Evolutionary conservation across 148 eudicot species (phyloP).

Genomic region (Persicaria tinctoria): DNA sequence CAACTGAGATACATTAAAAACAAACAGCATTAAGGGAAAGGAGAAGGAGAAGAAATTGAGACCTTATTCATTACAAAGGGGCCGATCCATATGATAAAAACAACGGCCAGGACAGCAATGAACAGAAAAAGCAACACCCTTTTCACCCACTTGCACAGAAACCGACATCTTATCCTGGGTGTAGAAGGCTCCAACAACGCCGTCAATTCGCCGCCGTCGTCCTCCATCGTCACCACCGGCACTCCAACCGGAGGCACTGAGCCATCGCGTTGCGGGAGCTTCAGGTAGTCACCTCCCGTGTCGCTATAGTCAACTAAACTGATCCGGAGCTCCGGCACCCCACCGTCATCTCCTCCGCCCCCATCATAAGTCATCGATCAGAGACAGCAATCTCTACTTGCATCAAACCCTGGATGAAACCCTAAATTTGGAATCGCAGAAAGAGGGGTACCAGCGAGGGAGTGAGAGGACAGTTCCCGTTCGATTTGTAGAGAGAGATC

Average conservation of each 20-base stretch:
- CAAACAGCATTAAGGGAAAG: neutral
- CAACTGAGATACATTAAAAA: neutral
- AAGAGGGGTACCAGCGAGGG: neutral
- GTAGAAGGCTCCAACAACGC: constrained; percentile 13
- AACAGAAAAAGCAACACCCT: neutral
- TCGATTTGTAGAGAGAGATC: neutral
- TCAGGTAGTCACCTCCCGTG: constrained; percentile 1
- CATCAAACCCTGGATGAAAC: constrained; percentile 2
- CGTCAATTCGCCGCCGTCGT: neutral
- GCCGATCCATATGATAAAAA: constrained; percentile 9
- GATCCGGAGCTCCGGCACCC: constrained; percentile 11
- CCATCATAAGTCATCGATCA: constrained; percentile 3
- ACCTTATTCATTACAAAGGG: constrained; percentile 16
- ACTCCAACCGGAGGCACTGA: constrained; percentile 5
- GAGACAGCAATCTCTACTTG: neutral
- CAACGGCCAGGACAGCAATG: constrained; percentile 9
- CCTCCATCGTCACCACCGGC: neutral
- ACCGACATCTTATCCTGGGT: constrained; percentile 4
- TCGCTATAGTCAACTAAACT: neutral
- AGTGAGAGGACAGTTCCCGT: neutral
- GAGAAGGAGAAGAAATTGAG: neutral
- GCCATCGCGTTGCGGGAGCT: neutral
- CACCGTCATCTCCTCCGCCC: constrained; percentile 2
- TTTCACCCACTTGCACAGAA: constrained; percentile 14
- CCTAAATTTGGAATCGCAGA: neutral